Percentiles rank a stretch among this genome's conserved stretches.
These are phyloP conservation scores for Pleodorina starrii DNA, from an alignment of 139 green algal genomes.

Conservation along the genomic window DNA sequence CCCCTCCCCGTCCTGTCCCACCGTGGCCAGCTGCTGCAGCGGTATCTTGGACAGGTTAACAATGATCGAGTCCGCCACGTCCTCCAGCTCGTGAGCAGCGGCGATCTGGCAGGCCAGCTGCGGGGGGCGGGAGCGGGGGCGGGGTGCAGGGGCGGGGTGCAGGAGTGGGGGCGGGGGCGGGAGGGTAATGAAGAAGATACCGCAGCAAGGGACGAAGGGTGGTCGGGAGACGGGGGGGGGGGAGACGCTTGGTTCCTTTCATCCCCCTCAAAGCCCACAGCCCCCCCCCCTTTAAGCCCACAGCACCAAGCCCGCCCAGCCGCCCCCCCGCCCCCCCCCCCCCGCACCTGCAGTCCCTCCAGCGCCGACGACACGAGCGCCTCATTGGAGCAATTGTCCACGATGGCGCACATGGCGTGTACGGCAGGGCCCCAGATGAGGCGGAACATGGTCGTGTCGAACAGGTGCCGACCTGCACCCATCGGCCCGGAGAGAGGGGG, in stretches of 20 bases:
- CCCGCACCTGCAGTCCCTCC: conserved; percentile 59
- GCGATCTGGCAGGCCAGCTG: conserved; percentile 52
- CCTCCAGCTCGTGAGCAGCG: conserved; percentile 68
- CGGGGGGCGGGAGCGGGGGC: no score
- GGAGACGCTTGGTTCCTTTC: no score
- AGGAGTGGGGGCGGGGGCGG: no score
- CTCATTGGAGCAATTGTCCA: conserved; percentile 81
- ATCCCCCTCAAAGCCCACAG: no score
- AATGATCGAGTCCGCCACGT: conserved; percentile 83
- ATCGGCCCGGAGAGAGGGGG: background rate
- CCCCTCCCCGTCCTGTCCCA: no score
- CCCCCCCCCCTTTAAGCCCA: no score
- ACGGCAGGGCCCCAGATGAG: conserved; percentile 93
- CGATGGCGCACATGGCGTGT: conserved; percentile 90
- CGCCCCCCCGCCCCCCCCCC: conserved; percentile 57
- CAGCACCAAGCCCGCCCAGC: no score
- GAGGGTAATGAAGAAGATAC: no score
- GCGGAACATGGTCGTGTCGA: conserved; percentile 93
- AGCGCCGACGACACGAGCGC: conserved; percentile 50
- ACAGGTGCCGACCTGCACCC: conserved; percentile 60
- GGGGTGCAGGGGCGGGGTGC: no score
- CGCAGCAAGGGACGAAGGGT: no score
- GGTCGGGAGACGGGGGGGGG: background rate
- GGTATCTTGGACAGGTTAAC: conserved; percentile 83
- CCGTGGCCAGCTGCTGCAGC: conserved; percentile 33